phyloP scores from a whole-genome alignment of 306 rosid species.

The Geum urbanum region DNA sequence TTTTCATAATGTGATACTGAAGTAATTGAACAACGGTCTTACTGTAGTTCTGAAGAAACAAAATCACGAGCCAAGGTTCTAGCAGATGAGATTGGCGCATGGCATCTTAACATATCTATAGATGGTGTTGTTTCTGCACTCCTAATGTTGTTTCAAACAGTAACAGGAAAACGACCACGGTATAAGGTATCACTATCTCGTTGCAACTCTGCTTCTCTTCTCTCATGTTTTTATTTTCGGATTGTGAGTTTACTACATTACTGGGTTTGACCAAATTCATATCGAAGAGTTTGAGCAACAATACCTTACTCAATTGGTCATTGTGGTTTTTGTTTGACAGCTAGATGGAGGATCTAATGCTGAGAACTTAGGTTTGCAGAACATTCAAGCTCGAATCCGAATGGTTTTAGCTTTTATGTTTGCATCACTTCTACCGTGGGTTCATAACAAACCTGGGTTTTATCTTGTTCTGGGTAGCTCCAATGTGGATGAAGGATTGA shows the following conservation, averaged over 20 bases:
- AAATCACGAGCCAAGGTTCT: conserved; percentile 64
- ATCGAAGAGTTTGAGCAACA: not conserved
- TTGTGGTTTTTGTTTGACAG: conserved; percentile 41
- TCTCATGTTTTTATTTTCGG: not conserved
- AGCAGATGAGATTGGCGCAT: conserved; percentile 87
- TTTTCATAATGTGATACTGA: conserved; percentile 2
- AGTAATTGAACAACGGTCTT: conserved; percentile 4
- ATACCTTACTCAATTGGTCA: conserved; percentile 2
- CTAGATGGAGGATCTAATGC: conserved; percentile 86
- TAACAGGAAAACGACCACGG: conserved; percentile 70
- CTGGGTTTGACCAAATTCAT: conserved; percentile 1
- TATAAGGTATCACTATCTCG: conserved; percentile 56
- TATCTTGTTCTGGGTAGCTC: conserved; percentile 94
- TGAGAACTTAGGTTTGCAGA: conserved; percentile 83
- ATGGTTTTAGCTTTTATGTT: conserved; percentile 97
- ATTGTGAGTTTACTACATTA: not conserved
- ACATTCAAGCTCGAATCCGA: conserved; percentile 91
- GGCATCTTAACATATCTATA: conserved; percentile 92
- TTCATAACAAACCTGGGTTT: conserved; percentile 80
- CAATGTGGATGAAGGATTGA: conserved; percentile 90
- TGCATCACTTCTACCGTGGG: conserved; percentile 98
- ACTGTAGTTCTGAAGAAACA: conserved; percentile 77
- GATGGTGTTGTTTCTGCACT: conserved; percentile 73
- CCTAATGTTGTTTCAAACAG: conserved; percentile 67
- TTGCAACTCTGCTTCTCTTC: not conserved